Conservation (phyloP, 805 yeast genomes). For the Jamesozyma lodderae region DNA sequence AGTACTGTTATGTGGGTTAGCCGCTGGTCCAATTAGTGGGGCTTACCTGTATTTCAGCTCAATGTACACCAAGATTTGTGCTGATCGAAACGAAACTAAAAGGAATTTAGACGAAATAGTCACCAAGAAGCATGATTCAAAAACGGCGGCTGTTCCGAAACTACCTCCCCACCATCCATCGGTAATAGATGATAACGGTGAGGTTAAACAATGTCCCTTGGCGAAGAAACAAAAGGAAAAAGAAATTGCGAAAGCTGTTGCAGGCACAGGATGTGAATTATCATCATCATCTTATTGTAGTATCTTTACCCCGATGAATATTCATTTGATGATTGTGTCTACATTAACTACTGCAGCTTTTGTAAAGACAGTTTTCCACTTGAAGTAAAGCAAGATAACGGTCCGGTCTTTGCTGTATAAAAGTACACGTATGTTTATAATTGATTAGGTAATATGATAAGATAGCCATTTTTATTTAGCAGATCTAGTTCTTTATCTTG, state of each 20-base stretch:
- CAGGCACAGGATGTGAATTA: too few species aligned
- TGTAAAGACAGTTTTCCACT: slow-evolving; percentile 2
- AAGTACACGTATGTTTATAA: too few species aligned
- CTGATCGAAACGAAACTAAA: neutral
- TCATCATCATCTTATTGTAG: neutral
- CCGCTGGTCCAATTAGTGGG: slow-evolving; percentile 10
- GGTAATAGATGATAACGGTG: slow-evolving; percentile 7
- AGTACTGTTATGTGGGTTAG: slow-evolving; percentile 8
- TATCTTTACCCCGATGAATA: slow-evolving; percentile 2
- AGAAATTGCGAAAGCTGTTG: neutral
- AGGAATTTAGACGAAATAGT: neutral
- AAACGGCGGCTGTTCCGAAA: neutral
- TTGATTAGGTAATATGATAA: too few species aligned
- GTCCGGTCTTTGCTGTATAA: too few species aligned
- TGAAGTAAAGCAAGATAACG: too few species aligned
- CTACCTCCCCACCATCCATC: slow-evolving; percentile 13
- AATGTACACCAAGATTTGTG: neutral
- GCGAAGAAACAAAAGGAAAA: slow-evolving; percentile 1
- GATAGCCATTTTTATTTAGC: too few species aligned
- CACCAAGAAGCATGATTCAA: neutral
- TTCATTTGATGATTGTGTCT: slow-evolving; percentile 5
- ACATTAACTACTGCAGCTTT: slow-evolving; percentile 1
- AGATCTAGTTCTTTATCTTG: too few species aligned
- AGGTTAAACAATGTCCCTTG: slow-evolving; percentile 11
- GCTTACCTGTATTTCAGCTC: slow-evolving; percentile 6